These are phyloP conservation scores for Jaapia argillacea DNA, from an alignment of 768 basidiomycete species.

Conservation along the genomic window DNA sequence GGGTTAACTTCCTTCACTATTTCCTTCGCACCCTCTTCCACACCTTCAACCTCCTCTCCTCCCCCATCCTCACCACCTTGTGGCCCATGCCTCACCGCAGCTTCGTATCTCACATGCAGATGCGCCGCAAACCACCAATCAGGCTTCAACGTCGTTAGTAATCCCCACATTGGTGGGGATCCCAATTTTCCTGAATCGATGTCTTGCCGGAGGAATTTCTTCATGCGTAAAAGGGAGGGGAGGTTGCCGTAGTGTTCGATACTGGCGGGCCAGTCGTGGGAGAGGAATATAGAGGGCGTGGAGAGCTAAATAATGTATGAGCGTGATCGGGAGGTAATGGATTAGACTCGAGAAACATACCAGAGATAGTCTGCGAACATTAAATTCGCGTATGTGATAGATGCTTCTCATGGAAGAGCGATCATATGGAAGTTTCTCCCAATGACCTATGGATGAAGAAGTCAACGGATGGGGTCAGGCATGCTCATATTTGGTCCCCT, in stretches of 20 bases:
- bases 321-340: background rate
- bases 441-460: conserved; percentile 43
- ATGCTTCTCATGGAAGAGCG: conserved; percentile 63
- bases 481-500: conserved; percentile 56
- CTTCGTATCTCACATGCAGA: conserved; percentile 81
- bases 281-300: conserved; percentile 70
- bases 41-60: background rate
- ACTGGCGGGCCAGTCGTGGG: conserved; percentile 91
- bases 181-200: conserved; percentile 62
- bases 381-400: conserved; percentile 87
- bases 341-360: conserved; percentile 25
- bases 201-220: conserved; percentile 70
- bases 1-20: conserved; percentile 14
- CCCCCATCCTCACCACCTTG: too few species aligned
- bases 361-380: conserved; percentile 67
- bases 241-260: conserved; percentile 81
- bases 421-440: conserved; percentile 79
- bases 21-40: background rate
- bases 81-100: conserved; percentile 39
- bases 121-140: conserved; percentile 92
- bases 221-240: conserved; percentile 52
- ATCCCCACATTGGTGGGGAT: conserved; percentile 76
- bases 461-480: conserved; percentile 29
- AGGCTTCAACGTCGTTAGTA: conserved; percentile 65
- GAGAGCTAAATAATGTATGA: conserved; percentile 31